Conservation (phyloP, 345 rosid genomes). For the Orychophragmus violaceus region DNA sequence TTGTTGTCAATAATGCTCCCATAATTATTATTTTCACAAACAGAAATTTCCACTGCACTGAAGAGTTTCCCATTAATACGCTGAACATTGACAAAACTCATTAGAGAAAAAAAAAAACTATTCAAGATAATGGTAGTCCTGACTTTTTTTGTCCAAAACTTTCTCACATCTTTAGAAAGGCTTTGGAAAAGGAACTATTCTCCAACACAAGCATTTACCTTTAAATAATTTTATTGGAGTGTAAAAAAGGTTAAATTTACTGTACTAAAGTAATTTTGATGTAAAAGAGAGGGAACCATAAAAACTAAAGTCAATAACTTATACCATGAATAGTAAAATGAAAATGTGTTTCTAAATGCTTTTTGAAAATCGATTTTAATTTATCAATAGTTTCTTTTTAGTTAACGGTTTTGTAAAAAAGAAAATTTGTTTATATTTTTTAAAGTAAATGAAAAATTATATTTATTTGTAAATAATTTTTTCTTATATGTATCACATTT, state of each 20-base stretch:
- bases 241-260: background rate
- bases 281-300: background rate
- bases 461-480: too few relatives aligned
- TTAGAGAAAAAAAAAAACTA: background rate
- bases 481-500: too few relatives aligned
- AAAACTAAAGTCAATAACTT: background rate
- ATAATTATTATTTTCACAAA: background rate
- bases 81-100: slow-evolving; percentile 16
- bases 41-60: slow-evolving; percentile 7
- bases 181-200: background rate
- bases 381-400: too few relatives aligned
- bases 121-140: background rate
- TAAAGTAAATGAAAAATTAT: too few relatives aligned
- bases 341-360: too few relatives aligned
- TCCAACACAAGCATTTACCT: background rate
- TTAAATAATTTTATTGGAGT: background rate
- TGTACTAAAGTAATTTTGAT: background rate
- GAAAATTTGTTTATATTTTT: too few relatives aligned
- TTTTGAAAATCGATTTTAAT: too few relatives aligned
- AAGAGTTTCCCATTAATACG: slow-evolving; percentile 4
- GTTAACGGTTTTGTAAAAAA: too few relatives aligned
- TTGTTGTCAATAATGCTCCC: background rate
- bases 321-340: too few relatives aligned
- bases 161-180: background rate
- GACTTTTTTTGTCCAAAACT: slow-evolving; percentile 11